Conservation (phyloP, 805 yeast species). For the Barnettozyma californica region DNA sequence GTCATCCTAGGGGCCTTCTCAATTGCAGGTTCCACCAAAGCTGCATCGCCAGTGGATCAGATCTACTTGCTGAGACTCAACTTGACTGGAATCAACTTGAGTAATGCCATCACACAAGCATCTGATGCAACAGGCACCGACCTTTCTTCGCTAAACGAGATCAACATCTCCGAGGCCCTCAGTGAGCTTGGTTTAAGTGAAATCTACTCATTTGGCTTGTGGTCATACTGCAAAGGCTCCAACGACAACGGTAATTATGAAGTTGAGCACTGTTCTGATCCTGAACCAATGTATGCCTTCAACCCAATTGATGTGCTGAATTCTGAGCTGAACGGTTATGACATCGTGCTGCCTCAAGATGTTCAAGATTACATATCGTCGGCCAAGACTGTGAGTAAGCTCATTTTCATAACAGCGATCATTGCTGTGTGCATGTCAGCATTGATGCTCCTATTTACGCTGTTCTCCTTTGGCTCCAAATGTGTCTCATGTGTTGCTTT, state of each 20-base stretch:
- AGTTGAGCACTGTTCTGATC: slow-evolving; percentile 46
- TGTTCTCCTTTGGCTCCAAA: slow-evolving; percentile 41
- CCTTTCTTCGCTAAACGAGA: background rate
- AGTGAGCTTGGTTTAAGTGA: slow-evolving; percentile 33
- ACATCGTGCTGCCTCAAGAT: slow-evolving; percentile 44
- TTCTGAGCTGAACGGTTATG: slow-evolving; percentile 21
- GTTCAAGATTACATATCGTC: slow-evolving; percentile 41
- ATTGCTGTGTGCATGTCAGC: slow-evolving; percentile 42
- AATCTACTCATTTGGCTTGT: slow-evolving; percentile 50
- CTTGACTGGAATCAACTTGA: slow-evolving; percentile 25
- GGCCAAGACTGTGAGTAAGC: slow-evolving; percentile 44
- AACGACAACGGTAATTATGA: slow-evolving; percentile 18
- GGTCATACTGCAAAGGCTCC: slow-evolving; percentile 57
- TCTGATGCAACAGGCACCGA: background rate
- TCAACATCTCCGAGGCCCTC: background rate
- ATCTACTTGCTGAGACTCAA: slow-evolving; percentile 46
- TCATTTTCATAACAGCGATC: slow-evolving; percentile 53
- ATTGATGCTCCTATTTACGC: slow-evolving; percentile 37
- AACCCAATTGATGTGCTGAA: slow-evolving; percentile 40
- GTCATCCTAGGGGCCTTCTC: slow-evolving; percentile 44
- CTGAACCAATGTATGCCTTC: slow-evolving; percentile 51
- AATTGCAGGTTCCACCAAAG: slow-evolving; percentile 45
- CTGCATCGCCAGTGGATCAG: slow-evolving; percentile 36
- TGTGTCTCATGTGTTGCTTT: slow-evolving; percentile 41
- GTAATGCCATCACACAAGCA: background rate